Base-by-base conservation (phyloP, 2,329 filamentous ascomycete species). In the Epichloe scottii region DNA sequence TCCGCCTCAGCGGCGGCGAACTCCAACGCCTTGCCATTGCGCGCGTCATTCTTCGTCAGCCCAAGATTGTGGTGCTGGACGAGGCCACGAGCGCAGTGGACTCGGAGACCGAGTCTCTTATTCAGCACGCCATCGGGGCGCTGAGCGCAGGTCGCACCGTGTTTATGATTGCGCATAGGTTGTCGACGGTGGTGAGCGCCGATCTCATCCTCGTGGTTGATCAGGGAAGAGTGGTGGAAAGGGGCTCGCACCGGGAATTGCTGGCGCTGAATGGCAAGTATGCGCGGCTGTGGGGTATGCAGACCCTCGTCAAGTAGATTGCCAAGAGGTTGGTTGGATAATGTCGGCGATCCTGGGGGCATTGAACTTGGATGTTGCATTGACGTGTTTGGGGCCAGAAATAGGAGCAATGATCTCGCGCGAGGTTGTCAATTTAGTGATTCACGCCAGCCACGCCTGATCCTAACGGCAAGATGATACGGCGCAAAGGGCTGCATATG, bases 121-220 rank as follows among this genome's bases (percentile, higher is more conserved):
- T 81, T 34, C 69, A 78, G 58, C 52, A 62, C 46, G 70, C 74
- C 5, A 59, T 81, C 40, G 65, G 68, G 3, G 61, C 65, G 40
- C 60, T 79, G 23, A 72, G 69, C 48, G 63, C 64, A 30, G 69
- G 66, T 3, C 68, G 76, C 19, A 81, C 77, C 1, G 77, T 75
- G 0, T 72, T 78, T 51, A 62, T 74, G 0, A 69, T 77, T 55
- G 74, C 75, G 23, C 75, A 74, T 56, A 58, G 71, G 44, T 57
- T 70, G 2, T 66, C 62, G 3, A 67, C 66, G 0, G 61, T 68
- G 35, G 73, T 76, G 19, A 69, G 15, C 2, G 71, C 77, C 0
- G 75, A 81, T 54, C 64, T 67, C 48, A 78, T 81, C 40, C 51
- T 79, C 43, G 76, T 79, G 4, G 63, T 81, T 26, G 67, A 76